Conservation (phyloP, 2,329 filamentous ascomycete genomes). For the Exophiala sp. region DNA sequence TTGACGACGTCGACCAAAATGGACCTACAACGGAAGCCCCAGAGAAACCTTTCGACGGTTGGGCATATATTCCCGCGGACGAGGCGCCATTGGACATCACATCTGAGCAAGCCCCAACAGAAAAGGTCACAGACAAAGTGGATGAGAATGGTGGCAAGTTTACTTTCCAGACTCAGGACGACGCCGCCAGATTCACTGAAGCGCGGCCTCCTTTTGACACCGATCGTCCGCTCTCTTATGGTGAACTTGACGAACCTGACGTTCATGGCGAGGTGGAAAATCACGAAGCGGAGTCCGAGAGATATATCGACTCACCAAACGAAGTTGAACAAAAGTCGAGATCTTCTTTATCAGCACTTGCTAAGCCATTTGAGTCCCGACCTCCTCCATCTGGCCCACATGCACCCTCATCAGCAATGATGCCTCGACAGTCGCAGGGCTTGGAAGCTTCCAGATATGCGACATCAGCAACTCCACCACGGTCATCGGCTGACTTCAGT, state of each 20-base stretch:
- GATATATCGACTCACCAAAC: neutral
- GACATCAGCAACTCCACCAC: constrained; percentile 1
- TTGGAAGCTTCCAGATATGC: constrained; percentile 23
- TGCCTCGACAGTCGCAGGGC: constrained; percentile 11
- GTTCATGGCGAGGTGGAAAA: neutral
- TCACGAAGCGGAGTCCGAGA: constrained; percentile 1
- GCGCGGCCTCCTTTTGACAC: constrained; percentile 44
- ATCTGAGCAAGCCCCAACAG: constrained; percentile 34
- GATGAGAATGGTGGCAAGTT: constrained; percentile 53
- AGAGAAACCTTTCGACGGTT: constrained; percentile 25
- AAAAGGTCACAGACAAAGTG: constrained; percentile 34
- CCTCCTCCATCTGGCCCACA: constrained; percentile 33
- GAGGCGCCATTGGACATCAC: constrained; percentile 37
- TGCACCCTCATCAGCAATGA: constrained; percentile 21
- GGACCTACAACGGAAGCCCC: constrained; percentile 6
- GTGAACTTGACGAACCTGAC: neutral
- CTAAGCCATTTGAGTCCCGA: constrained; percentile 63
- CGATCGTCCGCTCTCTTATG: neutral
- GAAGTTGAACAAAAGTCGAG: constrained; percentile 40
- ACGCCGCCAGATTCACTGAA: constrained; percentile 49
- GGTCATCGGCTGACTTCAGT: constrained; percentile 20
- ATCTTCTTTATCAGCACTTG: constrained; percentile 66
- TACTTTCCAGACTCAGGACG: constrained; percentile 52
- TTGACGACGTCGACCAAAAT: constrained; percentile 14
- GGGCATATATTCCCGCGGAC: constrained; percentile 28